Base-by-base conservation (phyloP, 2,329 filamentous ascomycete species). In the Colletotrichum ledebouriae region DNA sequence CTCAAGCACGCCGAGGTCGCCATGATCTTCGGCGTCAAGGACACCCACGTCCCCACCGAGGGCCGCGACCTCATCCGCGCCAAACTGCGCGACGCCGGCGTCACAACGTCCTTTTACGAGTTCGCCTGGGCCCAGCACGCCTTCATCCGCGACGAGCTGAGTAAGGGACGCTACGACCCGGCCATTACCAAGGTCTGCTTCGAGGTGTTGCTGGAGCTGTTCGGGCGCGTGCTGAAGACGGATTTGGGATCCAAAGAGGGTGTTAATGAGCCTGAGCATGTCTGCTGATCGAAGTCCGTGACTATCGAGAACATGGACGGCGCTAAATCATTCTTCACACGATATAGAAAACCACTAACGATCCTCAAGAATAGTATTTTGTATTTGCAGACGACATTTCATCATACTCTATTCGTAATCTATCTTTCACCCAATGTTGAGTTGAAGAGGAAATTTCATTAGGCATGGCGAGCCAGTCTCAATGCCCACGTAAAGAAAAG, bases 81-180 rank as follows among this genome's bases (percentile, higher is more conserved):
- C 77, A 94, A 93, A 70, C 84, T 97, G 73, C 89, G 94, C 73
- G 93, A 93, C 22, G 88, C 90, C 6, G 91, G 91, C 10, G 86
- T 91, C 5, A 84, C 86, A 10, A 94, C 95, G 75, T 91, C 89
- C 76, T 97, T 93, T 78, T 94, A 96, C 80, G 94, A 98, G 81
- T 89, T 92, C 72, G 92, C 93, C n/a, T 95, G 93, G 89, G 94
- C 94, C 3, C 94, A 97, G 79, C 94, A 97, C 82, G 94, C 94
- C 5, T 98, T 98, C 77, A 97, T 98, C 77, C 87, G 94, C 17
- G 94, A 98, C 75, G 94, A 98, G 82, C 83, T 96, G 67, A 94
- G 92, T 79, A 97, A 97, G 81, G 94, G 94, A n/a, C 86, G 94
- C 29, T 98, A 97, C 76, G 94, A 98, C 77, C 93, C 94, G 1